Conservation (phyloP, 2,329 filamentous ascomycete genomes). For the Colletotrichum sp. region DNA sequence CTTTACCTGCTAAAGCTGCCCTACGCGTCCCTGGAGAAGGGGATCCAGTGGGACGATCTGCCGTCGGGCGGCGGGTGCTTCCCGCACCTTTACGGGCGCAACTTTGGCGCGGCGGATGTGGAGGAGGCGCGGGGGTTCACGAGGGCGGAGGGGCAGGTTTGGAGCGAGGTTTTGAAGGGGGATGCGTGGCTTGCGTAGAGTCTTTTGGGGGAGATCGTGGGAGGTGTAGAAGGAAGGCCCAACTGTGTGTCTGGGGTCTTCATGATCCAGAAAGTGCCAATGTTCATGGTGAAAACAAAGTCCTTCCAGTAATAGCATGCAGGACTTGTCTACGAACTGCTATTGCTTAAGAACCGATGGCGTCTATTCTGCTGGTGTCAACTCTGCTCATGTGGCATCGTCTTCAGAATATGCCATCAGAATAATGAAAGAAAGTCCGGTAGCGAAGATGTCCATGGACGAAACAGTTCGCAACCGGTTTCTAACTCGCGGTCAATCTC, state of each 20-base stretch:
- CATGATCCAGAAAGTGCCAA: too few species aligned
- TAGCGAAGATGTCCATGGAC: not conserved
- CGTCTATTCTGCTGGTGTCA: not conserved
- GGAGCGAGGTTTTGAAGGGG: conserved; percentile 49
- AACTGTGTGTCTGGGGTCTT: too few species aligned
- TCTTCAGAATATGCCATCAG: not conserved
- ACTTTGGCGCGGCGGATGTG: conserved; percentile 59
- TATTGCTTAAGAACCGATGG: fast-evolving
- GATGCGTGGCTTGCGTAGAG: conserved; percentile 41
- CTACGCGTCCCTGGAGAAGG: conserved; percentile 46
- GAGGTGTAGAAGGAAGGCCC: not conserved
- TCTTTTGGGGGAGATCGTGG: not conserved
- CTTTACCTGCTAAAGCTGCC: conserved; percentile 62
- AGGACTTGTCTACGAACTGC: not conserved
- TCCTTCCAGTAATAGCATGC: not conserved
- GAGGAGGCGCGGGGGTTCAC: conserved; percentile 50
- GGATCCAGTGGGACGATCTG: conserved; percentile 63
- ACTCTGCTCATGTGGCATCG: not conserved
- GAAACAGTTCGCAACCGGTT: not conserved
- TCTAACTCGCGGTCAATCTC: fast-evolving
- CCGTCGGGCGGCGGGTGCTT: conserved; percentile 48
- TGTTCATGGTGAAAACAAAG: too few species aligned
- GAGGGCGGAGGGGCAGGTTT: conserved; percentile 47
- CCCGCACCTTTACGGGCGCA: conserved; percentile 61
- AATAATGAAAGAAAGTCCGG: not conserved